A percentile compares a stretch with the other conserved stretches of the same genome.
phyloP scores from a whole-genome alignment of 2,329 filamentous ascomycete species.

The Eutypa lata region DNA sequence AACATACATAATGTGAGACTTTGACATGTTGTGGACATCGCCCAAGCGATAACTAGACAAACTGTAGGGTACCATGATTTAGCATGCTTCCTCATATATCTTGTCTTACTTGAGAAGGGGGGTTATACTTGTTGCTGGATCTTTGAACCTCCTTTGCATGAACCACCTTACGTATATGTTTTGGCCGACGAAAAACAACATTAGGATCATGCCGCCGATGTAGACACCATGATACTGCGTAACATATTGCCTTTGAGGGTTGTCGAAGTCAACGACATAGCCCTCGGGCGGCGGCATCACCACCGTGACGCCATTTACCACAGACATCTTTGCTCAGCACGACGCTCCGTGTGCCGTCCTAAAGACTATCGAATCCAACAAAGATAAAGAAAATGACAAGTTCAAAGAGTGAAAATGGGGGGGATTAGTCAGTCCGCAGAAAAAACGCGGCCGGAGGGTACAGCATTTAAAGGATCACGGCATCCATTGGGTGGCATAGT shows the following conservation, averaged over 20 bases:
- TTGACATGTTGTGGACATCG: neutral
- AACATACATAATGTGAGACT: neutral
- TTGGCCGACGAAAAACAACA: neutral
- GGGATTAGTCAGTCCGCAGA: too few relatives aligned
- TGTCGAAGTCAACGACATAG: neutral
- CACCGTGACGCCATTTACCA: constrained; percentile 1
- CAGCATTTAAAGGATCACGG: too few relatives aligned
- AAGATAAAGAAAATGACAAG: neutral
- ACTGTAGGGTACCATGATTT: neutral
- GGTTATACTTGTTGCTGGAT: neutral
- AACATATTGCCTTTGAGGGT: neutral
- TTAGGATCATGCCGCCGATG: neutral
- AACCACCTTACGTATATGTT: neutral
- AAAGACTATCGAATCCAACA: neutral
- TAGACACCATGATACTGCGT: neutral
- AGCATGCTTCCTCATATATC: neutral
- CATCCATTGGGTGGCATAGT: too few relatives aligned
- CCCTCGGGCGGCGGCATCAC: neutral
- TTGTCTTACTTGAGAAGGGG: neutral
- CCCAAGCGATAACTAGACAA: neutral
- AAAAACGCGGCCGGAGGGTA: too few relatives aligned
- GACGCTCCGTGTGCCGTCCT: neutral
- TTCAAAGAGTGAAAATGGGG: too few relatives aligned
- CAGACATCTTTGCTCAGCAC: constrained; percentile 6
- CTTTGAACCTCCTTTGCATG: neutral